Conservation (phyloP, 345 rosid species). For the Erucastrum elatum region DNA sequence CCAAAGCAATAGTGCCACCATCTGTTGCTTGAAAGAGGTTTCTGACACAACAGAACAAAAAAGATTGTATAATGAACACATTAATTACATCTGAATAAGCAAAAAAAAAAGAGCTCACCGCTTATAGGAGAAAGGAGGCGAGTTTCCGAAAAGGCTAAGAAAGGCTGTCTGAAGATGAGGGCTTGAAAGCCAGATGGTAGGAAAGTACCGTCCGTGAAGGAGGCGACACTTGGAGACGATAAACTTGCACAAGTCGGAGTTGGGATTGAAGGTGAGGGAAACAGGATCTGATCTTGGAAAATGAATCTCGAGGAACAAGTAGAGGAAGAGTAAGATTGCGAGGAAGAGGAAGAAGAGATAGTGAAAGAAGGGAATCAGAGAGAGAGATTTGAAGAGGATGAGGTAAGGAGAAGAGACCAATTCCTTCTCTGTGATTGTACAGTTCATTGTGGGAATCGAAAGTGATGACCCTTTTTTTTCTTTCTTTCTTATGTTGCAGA, state of each 20-base stretch:
- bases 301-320: slow-evolving; percentile 69
- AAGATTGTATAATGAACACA: background rate
- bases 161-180: slow-evolving; percentile 78
- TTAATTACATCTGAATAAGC: slow-evolving; percentile 13
- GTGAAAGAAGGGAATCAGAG: slow-evolving; percentile 55
- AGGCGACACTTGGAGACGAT: slow-evolving; percentile 68
- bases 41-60: slow-evolving; percentile 38
- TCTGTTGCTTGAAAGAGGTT: slow-evolving; percentile 71
- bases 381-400: slow-evolving; percentile 48
- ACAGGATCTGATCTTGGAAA: slow-evolving; percentile 52
- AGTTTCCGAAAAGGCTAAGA: slow-evolving; percentile 66
- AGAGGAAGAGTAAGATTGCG: slow-evolving; percentile 38
- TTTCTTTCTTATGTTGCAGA: background rate
- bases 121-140: slow-evolving; percentile 64
- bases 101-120: slow-evolving; percentile 51
- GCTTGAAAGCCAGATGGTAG: slow-evolving; percentile 89
- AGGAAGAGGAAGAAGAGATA: slow-evolving; percentile 43
- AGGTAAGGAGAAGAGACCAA: slow-evolving; percentile 47
- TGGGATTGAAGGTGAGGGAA: slow-evolving; percentile 47
- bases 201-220: slow-evolving; percentile 75
- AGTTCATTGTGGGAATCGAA: slow-evolving; percentile 13
- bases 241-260: slow-evolving; percentile 50
- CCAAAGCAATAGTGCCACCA: slow-evolving; percentile 94
- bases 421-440: slow-evolving; percentile 18
- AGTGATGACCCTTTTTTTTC: background rate